These are phyloP conservation scores for Didymella lethalis DNA, from an alignment of 2,329 filamentous ascomycete genomes.

Conservation along the genomic window DNA sequence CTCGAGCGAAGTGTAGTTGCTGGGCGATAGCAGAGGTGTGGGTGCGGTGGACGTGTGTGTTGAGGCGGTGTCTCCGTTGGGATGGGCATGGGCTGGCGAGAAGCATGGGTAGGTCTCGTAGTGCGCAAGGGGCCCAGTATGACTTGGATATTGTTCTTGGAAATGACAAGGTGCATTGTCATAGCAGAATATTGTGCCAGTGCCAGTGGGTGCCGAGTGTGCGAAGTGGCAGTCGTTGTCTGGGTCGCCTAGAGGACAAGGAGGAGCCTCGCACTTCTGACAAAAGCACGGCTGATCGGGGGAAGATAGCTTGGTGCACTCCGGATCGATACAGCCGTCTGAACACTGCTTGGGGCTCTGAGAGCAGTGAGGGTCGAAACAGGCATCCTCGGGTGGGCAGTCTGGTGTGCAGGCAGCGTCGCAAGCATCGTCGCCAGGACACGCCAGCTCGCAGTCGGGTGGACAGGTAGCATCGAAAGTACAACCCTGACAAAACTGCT, in stretches of 20 bases:
- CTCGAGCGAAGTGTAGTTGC: constrained; percentile 45
- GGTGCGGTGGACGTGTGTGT: constrained; percentile 36
- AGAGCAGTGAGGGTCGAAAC: constrained; percentile 49
- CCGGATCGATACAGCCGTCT: constrained; percentile 46
- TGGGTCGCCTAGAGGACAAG: constrained; percentile 44
- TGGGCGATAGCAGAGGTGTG: constrained; percentile 43
- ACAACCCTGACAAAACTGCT: constrained; percentile 49
- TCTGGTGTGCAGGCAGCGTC: constrained; percentile 41
- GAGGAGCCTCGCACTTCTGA: constrained; percentile 43
- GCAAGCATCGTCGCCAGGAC: constrained; percentile 43
- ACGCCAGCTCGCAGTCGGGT: constrained; percentile 34
- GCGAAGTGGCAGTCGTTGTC: constrained; percentile 44
- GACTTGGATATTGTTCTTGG: constrained; percentile 39
- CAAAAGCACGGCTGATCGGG: constrained; percentile 46
- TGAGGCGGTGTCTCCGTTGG: constrained; percentile 28
- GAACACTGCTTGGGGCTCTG: constrained; percentile 38
- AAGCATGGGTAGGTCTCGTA: constrained; percentile 46
- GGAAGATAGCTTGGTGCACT: constrained; percentile 45
- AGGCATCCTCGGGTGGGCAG: constrained; percentile 43
- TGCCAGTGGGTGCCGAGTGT: constrained; percentile 41
- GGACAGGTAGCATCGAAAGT: constrained; percentile 40
- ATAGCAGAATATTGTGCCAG: constrained; percentile 48
- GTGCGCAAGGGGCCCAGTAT: constrained; percentile 31
- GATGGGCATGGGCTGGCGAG: constrained; percentile 35
- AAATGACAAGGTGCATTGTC: constrained; percentile 47